Evolutionary conservation across 768 basidiomycete species (phyloP).

Genomic region (Leccinum fibrillosum): DNA sequence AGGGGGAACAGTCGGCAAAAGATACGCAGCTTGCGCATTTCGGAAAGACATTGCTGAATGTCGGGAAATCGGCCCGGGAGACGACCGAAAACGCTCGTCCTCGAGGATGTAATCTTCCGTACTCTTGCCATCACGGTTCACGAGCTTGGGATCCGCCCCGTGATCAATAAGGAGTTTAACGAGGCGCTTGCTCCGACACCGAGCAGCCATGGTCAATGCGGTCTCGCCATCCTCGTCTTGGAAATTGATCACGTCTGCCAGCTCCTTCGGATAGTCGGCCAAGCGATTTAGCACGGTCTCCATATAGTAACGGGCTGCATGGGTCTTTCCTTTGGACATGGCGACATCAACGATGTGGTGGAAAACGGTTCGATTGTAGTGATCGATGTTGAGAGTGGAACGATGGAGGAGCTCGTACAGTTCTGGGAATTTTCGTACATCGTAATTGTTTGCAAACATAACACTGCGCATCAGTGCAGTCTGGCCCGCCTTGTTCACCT

Average conservation of each 20-base stretch:
- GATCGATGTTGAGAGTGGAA: slow-evolving; percentile 99
- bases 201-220: slow-evolving; percentile 92
- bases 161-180: slow-evolving; percentile 96
- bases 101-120: slow-evolving; percentile 99
- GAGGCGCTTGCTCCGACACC: slow-evolving; percentile 91
- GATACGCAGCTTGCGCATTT: slow-evolving; percentile 55
- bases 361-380: slow-evolving; percentile 94
- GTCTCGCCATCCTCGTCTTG: slow-evolving; percentile 99
- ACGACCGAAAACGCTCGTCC: slow-evolving; percentile 94
- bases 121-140: slow-evolving; percentile 92
- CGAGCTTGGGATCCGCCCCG: slow-evolving; percentile 92
- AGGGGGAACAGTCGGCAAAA: slow-evolving; percentile 41
- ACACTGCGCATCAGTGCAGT: slow-evolving; percentile 98
- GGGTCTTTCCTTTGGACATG: slow-evolving; percentile 95
- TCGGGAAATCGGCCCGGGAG: slow-evolving; percentile 76
- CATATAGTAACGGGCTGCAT: slow-evolving; percentile 98
- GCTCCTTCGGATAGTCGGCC: slow-evolving; percentile 89
- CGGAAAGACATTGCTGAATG: slow-evolving; percentile 67
- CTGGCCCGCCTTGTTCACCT: slow-evolving; percentile 94
- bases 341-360: slow-evolving; percentile 98
- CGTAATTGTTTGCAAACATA: slow-evolving; percentile 99
- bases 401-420: slow-evolving; percentile 94
- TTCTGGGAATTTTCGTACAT: slow-evolving; percentile 97
- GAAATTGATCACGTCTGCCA: slow-evolving; percentile 98
- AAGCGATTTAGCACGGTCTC: slow-evolving; percentile 88